phyloP scores from a whole-genome alignment of 139 green algal genomes.

The Coelastrella sp. region DNA sequence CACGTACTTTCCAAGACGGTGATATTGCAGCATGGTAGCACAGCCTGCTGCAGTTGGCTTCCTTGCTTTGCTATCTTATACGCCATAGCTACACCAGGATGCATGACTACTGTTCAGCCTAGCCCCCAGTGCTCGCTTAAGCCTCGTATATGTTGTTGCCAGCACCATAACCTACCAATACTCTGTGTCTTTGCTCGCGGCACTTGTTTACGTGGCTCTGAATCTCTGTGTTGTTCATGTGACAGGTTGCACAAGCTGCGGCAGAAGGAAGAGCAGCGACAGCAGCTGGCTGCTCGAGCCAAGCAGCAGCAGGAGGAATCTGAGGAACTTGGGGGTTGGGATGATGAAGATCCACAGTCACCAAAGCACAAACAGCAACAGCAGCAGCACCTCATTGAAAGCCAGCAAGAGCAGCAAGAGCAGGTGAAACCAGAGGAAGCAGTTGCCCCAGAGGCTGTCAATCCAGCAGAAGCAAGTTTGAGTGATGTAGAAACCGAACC shows the following conservation, averaged over 20 bases:
- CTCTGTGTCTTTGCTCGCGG: neutral
- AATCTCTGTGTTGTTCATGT: neutral
- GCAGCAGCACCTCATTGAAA: too few relatives aligned
- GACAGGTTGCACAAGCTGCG: constrained; percentile 73
- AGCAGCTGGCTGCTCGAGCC: constrained; percentile 66
- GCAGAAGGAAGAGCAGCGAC: constrained; percentile 72
- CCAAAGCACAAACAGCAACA: neutral
- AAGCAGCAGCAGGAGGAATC: constrained; percentile 62
- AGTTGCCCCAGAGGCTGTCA: too few relatives aligned
- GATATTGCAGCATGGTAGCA: too few relatives aligned
- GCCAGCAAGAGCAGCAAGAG: constrained; percentile 6
- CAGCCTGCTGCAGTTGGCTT: too few relatives aligned
- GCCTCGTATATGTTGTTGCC: neutral
- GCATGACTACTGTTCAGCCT: neutral
- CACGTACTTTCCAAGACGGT: too few relatives aligned
- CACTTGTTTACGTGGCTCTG: neutral
- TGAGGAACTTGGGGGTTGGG: constrained; percentile 65
- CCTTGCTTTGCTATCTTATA: too few relatives aligned
- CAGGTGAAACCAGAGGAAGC: neutral
- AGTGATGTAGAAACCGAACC: too few relatives aligned
- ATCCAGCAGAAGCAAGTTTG: too few relatives aligned
- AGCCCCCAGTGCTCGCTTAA: too few relatives aligned
- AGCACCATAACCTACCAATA: too few relatives aligned
- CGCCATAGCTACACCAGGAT: neutral
- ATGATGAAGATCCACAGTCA: constrained; percentile 50